phyloP scores from a whole-genome alignment of 2,329 filamentous ascomycete species.

The Diplocarpon mali region DNA sequence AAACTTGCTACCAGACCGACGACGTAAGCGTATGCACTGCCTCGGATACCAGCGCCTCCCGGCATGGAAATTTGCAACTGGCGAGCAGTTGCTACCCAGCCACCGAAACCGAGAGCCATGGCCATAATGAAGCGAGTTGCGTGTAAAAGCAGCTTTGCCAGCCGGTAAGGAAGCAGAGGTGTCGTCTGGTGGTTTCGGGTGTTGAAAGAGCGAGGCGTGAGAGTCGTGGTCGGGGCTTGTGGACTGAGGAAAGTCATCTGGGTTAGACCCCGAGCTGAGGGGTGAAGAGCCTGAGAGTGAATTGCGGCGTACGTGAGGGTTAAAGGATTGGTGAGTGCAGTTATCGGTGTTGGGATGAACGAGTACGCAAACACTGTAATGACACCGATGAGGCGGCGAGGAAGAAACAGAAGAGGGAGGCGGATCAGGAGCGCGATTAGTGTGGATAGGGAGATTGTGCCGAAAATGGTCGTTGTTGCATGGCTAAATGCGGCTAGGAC shows the following conservation, averaged over 20 bases:
- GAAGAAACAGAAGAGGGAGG: conserved; percentile 75
- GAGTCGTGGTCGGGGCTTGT: conserved; percentile 60
- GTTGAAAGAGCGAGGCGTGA: conserved; percentile 45
- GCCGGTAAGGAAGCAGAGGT: conserved; percentile 71
- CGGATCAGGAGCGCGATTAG: conserved; percentile 71
- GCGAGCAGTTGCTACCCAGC: conserved; percentile 90
- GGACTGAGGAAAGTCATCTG: conserved; percentile 73
- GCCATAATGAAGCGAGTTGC: conserved; percentile 88
- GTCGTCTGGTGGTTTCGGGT: conserved; percentile 33
- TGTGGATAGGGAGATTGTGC: conserved; percentile 82
- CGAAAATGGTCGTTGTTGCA: conserved; percentile 76
- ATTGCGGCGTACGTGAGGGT: conserved; percentile 90
- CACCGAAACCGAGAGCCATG: conserved; percentile 78
- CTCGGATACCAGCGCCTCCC: conserved; percentile 44
- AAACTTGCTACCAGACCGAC: conserved; percentile 86
- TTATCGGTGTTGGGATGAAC: conserved; percentile 74
- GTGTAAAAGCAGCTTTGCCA: conserved; percentile 84
- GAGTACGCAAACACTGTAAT: conserved; percentile 63
- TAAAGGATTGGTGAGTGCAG: conserved; percentile 79
- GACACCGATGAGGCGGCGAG: conserved; percentile 52
- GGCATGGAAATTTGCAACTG: conserved; percentile 53
- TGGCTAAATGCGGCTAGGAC: conserved; percentile 76
- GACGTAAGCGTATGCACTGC: conserved; percentile 88
- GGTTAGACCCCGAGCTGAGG: conserved; percentile 67
- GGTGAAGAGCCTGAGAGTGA: conserved; percentile 71